These are phyloP conservation scores for Auriscalpium orientale DNA, from an alignment of 768 basidiomycete species.

Conservation along the genomic window DNA sequence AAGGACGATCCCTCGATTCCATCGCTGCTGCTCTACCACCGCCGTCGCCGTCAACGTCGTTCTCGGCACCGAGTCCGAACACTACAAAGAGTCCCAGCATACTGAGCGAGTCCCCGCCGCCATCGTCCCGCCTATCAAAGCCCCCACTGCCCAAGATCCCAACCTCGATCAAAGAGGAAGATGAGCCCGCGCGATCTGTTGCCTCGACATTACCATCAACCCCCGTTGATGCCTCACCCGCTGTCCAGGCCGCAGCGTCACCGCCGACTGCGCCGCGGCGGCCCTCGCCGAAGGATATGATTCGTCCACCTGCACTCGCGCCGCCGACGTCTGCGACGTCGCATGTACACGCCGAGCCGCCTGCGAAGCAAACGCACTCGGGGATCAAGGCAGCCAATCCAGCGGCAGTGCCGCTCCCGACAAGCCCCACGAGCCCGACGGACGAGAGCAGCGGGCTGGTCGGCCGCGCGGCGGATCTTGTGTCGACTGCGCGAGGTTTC, in stretches of 20 bases:
- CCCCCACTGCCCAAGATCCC: neutral
- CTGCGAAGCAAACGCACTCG: constrained; percentile 4
- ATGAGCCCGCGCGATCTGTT: constrained; percentile 4
- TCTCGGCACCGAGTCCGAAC: neutral
- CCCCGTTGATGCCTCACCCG: too few relatives aligned
- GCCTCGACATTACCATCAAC: neutral
- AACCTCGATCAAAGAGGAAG: neutral
- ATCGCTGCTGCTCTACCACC: neutral
- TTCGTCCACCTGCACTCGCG: neutral
- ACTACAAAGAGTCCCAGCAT: neutral
- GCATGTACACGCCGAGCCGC: constrained; percentile 4
- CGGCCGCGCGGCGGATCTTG: constrained; percentile 67
- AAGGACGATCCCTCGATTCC: neutral
- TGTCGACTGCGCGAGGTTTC: constrained; percentile 72
- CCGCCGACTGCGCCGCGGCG: constrained; percentile 8
- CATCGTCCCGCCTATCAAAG: neutral
- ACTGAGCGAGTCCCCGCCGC: neutral
- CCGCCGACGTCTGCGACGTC: constrained; percentile 6
- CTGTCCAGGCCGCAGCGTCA: neutral
- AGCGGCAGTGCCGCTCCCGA: constrained; percentile 18
- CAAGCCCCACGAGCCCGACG: constrained; percentile 18
- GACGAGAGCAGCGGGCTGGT: constrained; percentile 32
- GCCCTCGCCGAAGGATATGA: neutral
- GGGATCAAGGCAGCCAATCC: constrained; percentile 17
- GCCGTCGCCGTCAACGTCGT: neutral